A percentile compares a stretch with the other conserved stretches of the same genome.
These are phyloP conservation scores for Amylocarpus encephaloides DNA, from an alignment of 2,329 filamentous ascomycete genomes.

Conservation along the genomic window DNA sequence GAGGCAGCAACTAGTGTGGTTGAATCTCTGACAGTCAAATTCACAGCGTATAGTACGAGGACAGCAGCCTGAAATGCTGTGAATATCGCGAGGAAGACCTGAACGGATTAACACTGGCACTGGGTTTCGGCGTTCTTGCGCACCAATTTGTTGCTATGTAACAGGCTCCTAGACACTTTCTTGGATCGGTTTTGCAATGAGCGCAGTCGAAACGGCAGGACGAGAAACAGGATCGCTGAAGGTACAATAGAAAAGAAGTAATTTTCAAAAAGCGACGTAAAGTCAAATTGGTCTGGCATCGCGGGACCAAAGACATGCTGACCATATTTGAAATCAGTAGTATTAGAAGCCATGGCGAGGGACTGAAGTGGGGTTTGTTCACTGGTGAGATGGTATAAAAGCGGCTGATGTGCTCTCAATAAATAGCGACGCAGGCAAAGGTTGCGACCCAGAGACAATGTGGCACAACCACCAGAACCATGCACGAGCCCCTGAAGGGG, in stretches of 20 bases:
- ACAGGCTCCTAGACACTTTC: constrained; percentile 9
- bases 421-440: neutral
- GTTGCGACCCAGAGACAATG: neutral
- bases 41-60: constrained; percentile 5
- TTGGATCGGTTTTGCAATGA: constrained; percentile 4
- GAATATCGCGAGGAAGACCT: constrained; percentile 23
- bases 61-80: constrained; percentile 6
- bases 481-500: too few relatives aligned
- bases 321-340: neutral
- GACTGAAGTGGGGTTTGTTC: neutral
- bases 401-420: neutral
- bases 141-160: constrained; percentile 12
- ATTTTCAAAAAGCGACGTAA: constrained; percentile 10
- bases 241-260: constrained; percentile 7
- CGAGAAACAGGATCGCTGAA: constrained; percentile 7
- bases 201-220: constrained; percentile 8
- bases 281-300: constrained; percentile 7
- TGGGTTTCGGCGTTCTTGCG: neutral
- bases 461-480: neutral
- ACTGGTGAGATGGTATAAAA: neutral
- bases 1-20: constrained; percentile 18
- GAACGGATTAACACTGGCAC: neutral
- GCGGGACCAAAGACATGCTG: constrained; percentile 2
- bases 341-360: constrained; percentile 5
- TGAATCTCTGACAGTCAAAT: constrained; percentile 2